Conservation (phyloP, 192 early-diverging fungal species). For the Coemansia sp. region DNA sequence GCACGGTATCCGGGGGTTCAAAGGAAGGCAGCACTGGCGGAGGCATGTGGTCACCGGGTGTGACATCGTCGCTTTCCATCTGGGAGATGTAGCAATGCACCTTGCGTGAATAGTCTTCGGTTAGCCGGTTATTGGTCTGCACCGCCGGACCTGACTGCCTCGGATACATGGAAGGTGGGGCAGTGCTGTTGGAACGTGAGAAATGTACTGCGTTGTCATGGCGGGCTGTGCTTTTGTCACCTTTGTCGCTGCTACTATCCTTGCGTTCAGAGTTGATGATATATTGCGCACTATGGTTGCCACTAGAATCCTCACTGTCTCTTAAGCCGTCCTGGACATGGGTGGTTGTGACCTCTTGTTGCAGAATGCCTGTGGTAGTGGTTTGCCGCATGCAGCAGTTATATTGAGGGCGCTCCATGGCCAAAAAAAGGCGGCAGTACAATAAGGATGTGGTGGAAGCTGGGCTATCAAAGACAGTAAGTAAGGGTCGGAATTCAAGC, state of each 20-base stretch:
- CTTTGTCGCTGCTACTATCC: background rate
- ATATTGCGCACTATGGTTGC: background rate
- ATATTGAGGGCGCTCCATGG: slow-evolving; percentile 17
- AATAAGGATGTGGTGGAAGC: background rate
- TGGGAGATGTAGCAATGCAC: slow-evolving; percentile 50
- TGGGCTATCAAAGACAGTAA: slow-evolving; percentile 1
- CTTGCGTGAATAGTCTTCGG: slow-evolving; percentile 33
- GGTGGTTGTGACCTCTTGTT: background rate
- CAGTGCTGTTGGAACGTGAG: background rate
- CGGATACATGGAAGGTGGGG: slow-evolving; percentile 13
- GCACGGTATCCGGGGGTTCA: slow-evolving; percentile 3
- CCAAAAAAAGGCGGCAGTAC: background rate
- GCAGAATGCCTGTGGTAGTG: slow-evolving; percentile 1
- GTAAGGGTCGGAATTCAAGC: background rate
- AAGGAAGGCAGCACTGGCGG: slow-evolving; percentile 32
- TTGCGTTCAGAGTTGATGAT: background rate
- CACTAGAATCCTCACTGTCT: background rate
- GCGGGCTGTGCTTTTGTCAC: background rate
- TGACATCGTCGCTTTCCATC: slow-evolving; percentile 9
- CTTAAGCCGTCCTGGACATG: background rate
- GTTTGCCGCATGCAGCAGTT: slow-evolving; percentile 16
- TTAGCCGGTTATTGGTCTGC: slow-evolving; percentile 30
- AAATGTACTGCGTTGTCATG: background rate
- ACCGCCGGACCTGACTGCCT: slow-evolving; percentile 18
- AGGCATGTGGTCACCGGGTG: slow-evolving; percentile 23